phyloP scores from a whole-genome alignment of 768 basidiomycete genomes.

The Phlebiopsis gigantea region DNA sequence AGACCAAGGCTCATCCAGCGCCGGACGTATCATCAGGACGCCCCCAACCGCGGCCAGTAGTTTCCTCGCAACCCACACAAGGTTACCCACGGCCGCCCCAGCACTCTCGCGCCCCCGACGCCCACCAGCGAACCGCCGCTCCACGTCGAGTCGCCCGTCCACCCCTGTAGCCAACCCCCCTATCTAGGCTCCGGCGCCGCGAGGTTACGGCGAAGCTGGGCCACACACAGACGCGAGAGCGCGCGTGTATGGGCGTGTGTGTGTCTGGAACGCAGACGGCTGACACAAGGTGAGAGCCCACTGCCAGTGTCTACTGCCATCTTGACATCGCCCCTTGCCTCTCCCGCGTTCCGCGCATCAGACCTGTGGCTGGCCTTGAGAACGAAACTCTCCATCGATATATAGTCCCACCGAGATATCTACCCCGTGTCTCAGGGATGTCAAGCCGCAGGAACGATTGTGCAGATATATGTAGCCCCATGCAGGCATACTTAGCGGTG shows the following conservation, averaged over 20 bases:
- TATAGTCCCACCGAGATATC: background rate
- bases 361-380: background rate
- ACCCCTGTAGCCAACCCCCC: background rate
- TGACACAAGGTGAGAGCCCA: background rate
- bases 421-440: conserved; percentile 5
- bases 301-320: background rate
- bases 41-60: background rate
- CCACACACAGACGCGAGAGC: background rate
- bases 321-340: background rate
- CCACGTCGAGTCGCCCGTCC: background rate
- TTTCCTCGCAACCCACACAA: background rate
- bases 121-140: too few relatives aligned
- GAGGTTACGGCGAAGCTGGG: background rate
- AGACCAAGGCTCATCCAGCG: background rate
- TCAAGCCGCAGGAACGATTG: conserved; percentile 4
- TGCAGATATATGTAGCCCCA: background rate
- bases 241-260: background rate
- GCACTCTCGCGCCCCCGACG: too few relatives aligned
- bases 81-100: background rate
- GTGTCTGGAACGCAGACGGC: background rate
- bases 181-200: background rate
- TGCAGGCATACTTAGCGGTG: background rate
- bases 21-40: background rate
- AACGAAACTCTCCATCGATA: background rate
- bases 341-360: background rate